Evolutionary conservation across 306 rosid genomes (phyloP).

Genomic region (Abrus precatorius): DNA sequence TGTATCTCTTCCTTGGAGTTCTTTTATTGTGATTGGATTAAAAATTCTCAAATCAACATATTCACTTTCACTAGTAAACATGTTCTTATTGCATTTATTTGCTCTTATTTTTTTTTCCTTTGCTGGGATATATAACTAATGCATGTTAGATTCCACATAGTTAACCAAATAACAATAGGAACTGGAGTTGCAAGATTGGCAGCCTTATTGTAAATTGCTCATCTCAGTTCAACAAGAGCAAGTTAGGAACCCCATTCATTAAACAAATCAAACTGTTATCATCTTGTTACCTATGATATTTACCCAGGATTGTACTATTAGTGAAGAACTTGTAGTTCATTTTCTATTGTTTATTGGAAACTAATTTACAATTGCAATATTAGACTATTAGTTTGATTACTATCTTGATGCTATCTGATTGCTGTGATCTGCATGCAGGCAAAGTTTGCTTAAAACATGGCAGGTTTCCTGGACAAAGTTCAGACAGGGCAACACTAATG

Average conservation of each 20-base stretch:
- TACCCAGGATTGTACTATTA: conserved; percentile 25
- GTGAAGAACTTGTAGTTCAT: conserved; percentile 12
- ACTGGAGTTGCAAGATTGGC: conserved; percentile 14
- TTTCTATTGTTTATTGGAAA: conserved; percentile 30
- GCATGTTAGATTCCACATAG: conserved; percentile 1
- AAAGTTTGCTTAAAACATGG: conserved; percentile 68
- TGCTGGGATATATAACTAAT: background rate
- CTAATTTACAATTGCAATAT: conserved; percentile 18
- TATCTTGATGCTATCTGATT: conserved; percentile 36
- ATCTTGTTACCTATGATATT: conserved; percentile 14
- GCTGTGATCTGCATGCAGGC: conserved; percentile 60
- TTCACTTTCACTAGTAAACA: conserved; percentile 2
- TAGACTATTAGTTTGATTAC: conserved; percentile 3
- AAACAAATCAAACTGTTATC: conserved; percentile 20
- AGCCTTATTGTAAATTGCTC: background rate
- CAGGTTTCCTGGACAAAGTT: conserved; percentile 69
- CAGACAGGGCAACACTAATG: conserved; percentile 51
- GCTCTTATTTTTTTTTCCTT: conserved; percentile 3
- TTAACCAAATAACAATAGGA: conserved; percentile 15
- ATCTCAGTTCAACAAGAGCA: conserved; percentile 24
- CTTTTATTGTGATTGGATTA: conserved; percentile 12
- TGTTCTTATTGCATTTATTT: conserved; percentile 9
- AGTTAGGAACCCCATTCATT: conserved; percentile 20
- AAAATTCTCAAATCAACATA: conserved; percentile 27
- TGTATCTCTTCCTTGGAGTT: conserved; percentile 19